Evolutionary conservation across 805 yeast genomes (phyloP).

Genomic region (Starmerella scarabaei): DNA sequence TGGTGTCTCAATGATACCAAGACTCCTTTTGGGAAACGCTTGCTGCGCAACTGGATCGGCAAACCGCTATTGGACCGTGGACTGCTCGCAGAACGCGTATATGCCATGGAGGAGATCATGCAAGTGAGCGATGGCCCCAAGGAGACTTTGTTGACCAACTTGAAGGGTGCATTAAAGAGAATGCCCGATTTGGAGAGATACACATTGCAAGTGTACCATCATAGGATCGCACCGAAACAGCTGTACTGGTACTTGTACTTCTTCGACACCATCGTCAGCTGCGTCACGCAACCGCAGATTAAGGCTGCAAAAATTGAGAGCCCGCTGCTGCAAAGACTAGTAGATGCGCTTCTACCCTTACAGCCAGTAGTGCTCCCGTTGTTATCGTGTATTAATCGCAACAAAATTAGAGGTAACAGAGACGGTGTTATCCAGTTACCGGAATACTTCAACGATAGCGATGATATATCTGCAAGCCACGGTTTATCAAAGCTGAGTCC

Average conservation of each 20-base stretch:
- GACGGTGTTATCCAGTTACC: constrained; percentile 3
- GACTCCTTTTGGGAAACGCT: constrained; percentile 62
- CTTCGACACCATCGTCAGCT: constrained; percentile 27
- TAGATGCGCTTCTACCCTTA: constrained; percentile 30
- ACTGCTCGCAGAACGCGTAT: constrained; percentile 46
- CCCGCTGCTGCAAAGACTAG: constrained; percentile 29
- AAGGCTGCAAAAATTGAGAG: constrained; percentile 25
- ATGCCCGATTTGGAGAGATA: constrained; percentile 49
- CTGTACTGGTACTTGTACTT: constrained; percentile 41
- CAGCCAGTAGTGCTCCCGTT: constrained; percentile 24
- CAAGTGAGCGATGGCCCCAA: constrained; percentile 1
- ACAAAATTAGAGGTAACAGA: constrained; percentile 8
- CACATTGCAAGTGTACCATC: constrained; percentile 47
- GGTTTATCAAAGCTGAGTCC: not conserved
- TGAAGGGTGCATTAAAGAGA: constrained; percentile 23
- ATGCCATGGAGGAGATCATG: constrained; percentile 43
- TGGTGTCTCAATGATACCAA: constrained; percentile 74
- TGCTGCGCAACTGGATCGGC: constrained; percentile 58
- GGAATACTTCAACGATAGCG: constrained; percentile 1
- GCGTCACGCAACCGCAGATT: constrained; percentile 19
- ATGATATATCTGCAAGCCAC: not conserved
- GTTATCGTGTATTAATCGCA: constrained; percentile 19
- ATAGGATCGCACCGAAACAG: constrained; percentile 46
- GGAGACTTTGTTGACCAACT: constrained; percentile 22
- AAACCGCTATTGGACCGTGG: constrained; percentile 49